Conservation (phyloP, 257 asterid species). For the Paraleonurus japonicus region DNA sequence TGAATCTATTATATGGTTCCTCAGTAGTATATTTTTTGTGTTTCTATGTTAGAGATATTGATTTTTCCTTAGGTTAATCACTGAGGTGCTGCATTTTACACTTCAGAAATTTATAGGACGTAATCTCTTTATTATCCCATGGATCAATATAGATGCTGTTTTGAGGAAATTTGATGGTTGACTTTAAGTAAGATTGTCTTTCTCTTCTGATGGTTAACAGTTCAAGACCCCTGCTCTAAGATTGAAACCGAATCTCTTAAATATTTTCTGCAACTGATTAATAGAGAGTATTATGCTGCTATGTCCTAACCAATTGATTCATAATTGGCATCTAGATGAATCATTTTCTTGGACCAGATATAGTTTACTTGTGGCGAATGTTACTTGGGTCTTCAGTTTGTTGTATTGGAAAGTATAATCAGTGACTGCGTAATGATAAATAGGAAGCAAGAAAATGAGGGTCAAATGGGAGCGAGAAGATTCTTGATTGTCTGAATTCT, state of each 20-base stretch:
- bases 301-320: not conserved
- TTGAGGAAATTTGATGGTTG: constrained; percentile 7
- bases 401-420: not conserved
- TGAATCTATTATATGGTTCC: not conserved
- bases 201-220: not conserved
- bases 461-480: not conserved
- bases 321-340: not conserved
- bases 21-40: not conserved
- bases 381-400: not conserved
- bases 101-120: not conserved
- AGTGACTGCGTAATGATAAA: not conserved
- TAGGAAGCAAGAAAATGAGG: not conserved
- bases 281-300: not conserved
- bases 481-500: not conserved
- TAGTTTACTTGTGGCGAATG: not conserved
- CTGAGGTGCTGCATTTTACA: constrained; percentile 1
- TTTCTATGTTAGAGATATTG: constrained; percentile 1
- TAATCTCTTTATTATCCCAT: constrained; percentile 3
- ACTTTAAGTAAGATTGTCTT: not conserved
- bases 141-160: constrained; percentile 1
- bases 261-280: not conserved
- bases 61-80: not conserved
- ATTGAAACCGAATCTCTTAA: not conserved
- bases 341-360: not conserved
- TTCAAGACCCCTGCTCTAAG: not conserved